These are phyloP conservation scores for Chlorociboria aeruginascens DNA, from an alignment of 495 filamentous ascomycete genomes.

Conservation along the genomic window DNA sequence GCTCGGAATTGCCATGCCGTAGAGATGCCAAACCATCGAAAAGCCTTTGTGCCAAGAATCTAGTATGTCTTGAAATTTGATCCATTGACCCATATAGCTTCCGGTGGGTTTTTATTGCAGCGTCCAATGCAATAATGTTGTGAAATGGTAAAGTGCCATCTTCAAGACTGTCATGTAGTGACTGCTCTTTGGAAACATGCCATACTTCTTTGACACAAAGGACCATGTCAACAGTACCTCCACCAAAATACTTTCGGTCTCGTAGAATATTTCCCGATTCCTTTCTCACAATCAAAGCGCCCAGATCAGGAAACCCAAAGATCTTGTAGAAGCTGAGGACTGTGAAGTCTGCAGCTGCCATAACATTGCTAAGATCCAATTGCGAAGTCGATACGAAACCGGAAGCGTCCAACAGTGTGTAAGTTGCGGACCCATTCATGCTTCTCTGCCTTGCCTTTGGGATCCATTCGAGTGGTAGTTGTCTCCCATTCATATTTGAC, in stretches of 20 bases:
- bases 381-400: conserved; percentile 66
- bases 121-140: conserved; percentile 68
- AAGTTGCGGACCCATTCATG: conserved; percentile 25
- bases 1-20: conserved; percentile 52
- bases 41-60: conserved; percentile 47
- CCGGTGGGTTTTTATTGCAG: conserved; percentile 57
- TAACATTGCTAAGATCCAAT: conserved; percentile 52
- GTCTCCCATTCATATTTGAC: conserved; percentile 85
- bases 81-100: conserved; percentile 60
- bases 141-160: conserved; percentile 88
- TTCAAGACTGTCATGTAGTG: conserved; percentile 72
- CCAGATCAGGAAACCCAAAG: conserved; percentile 89
- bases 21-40: conserved; percentile 45
- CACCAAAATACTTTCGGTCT: conserved; percentile 72
- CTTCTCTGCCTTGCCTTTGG: conserved; percentile 30
- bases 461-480: conserved; percentile 63
- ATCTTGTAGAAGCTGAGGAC: conserved; percentile 94
- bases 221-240: conserved; percentile 86
- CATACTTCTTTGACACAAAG: conserved; percentile 49
- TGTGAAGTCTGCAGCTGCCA: conserved; percentile 68
- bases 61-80: conserved; percentile 62
- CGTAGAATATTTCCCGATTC: conserved; percentile 48
- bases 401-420: conserved; percentile 84
- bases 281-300: conserved; percentile 74
- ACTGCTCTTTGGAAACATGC: conserved; percentile 59